Evolutionary conservation across 1,284 basidiomycete genomes (phyloP).

Genomic region (Boletus sp.): DNA sequence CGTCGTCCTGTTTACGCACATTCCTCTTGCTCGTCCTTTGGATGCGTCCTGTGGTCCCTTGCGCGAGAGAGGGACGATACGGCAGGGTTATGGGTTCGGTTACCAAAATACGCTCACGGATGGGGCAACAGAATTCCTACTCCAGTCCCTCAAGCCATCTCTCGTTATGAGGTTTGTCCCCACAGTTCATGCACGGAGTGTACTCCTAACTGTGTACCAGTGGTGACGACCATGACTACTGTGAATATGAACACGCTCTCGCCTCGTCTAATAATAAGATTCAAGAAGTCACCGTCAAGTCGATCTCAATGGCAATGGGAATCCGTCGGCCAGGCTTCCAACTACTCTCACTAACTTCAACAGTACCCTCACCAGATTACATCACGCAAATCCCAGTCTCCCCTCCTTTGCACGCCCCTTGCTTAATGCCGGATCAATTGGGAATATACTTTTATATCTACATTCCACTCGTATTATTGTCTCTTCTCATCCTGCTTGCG

Average conservation of each 20-base stretch:
- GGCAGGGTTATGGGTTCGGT: constrained; percentile 72
- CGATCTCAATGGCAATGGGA: constrained; percentile 78
- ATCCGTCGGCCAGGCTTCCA: constrained; percentile 82
- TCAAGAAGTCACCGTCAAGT: constrained; percentile 78
- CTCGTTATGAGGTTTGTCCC: constrained; percentile 67
- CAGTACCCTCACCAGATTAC: constrained; percentile 29
- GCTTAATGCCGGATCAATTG: constrained; percentile 68
- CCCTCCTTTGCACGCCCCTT: constrained; percentile 48
- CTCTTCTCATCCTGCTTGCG: constrained; percentile 40
- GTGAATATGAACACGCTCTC: constrained; percentile 64
- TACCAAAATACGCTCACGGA: constrained; percentile 82
- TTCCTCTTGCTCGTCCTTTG: constrained; percentile 75
- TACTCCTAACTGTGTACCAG: constrained; percentile 38
- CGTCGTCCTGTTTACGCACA: constrained; percentile 75
- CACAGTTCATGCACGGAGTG: neutral
- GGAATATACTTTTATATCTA: constrained; percentile 62
- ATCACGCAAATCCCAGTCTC: constrained; percentile 29
- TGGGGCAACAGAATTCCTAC: constrained; percentile 67
- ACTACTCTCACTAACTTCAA: constrained; percentile 69
- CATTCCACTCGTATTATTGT: constrained; percentile 45
- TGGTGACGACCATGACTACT: constrained; percentile 89
- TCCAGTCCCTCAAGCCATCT: constrained; percentile 63
- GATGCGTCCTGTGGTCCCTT: constrained; percentile 70
- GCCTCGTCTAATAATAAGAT: constrained; percentile 34
- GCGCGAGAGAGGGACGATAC: constrained; percentile 71